Percentiles rank a stretch among this genome's conserved stretches.
These are phyloP conservation scores for Pleurotus giganteus DNA, from an alignment of 768 basidiomycete genomes.

Conservation along the genomic window DNA sequence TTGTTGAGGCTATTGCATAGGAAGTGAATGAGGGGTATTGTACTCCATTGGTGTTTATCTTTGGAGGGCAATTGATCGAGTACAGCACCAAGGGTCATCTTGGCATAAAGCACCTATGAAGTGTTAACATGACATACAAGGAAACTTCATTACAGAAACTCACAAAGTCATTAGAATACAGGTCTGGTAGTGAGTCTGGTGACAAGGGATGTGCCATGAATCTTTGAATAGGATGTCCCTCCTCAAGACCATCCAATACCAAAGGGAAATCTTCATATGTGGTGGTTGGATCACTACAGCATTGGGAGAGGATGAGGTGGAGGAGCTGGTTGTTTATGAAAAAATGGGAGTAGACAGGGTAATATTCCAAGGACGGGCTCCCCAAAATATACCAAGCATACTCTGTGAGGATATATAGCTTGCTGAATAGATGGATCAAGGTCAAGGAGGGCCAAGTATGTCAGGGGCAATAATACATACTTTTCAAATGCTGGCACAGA, in stretches of 20 bases:
- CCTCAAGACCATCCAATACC: background rate
- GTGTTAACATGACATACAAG: background rate
- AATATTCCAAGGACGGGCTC: conserved; percentile 44
- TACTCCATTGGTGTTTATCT: background rate
- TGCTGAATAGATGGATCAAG: conserved; percentile 30
- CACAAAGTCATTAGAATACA: conserved; percentile 49
- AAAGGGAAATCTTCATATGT: background rate
- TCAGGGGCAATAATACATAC: conserved; percentile 29
- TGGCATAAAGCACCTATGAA: conserved; percentile 43
- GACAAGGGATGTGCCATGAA: conserved; percentile 44
- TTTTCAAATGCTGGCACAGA: conserved; percentile 36
- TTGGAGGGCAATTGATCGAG: background rate
- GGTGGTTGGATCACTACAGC: conserved; percentile 25
- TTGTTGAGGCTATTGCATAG: too few relatives aligned
- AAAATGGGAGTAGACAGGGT: conserved; percentile 41
- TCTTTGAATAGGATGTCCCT: background rate
- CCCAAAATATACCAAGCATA: conserved; percentile 72
- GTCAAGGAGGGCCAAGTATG: background rate
- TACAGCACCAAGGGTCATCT: conserved; percentile 30
- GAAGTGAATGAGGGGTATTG: conserved; percentile 36
- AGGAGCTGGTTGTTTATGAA: conserved; percentile 50
- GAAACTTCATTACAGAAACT: conserved; percentile 19
- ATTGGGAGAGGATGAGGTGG: conserved; percentile 42
- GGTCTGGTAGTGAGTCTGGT: conserved; percentile 37
- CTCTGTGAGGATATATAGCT: conserved; percentile 61